A percentile compares a stretch with the other conserved stretches of the same genome.
Evolutionary conservation across 768 basidiomycete genomes (phyloP).

Genomic region (Leccinellum rugosiceps): DNA sequence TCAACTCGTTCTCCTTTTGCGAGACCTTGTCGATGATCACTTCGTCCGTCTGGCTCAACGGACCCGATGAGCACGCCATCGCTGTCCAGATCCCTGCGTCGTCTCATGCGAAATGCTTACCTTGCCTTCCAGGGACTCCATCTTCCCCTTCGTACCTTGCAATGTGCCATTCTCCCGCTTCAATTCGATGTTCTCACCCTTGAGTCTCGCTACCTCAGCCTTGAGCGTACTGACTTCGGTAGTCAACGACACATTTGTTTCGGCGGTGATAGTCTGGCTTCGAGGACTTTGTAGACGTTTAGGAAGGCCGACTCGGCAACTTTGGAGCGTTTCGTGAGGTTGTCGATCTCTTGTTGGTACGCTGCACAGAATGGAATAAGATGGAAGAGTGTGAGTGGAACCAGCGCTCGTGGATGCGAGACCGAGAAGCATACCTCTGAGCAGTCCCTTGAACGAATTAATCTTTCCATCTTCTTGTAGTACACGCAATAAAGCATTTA

Average conservation of each 20-base stretch:
- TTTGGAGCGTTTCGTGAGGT: constrained; percentile 89
- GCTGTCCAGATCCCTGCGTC: not conserved
- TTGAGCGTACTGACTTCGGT: constrained; percentile 79
- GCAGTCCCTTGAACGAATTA: constrained; percentile 80
- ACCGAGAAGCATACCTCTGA: constrained; percentile 60
- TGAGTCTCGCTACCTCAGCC: constrained; percentile 64
- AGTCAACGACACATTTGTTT: constrained; percentile 21
- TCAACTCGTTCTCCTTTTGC: constrained; percentile 94
- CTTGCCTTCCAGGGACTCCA: constrained; percentile 81
- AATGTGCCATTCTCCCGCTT: constrained; percentile 64
- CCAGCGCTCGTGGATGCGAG: not conserved
- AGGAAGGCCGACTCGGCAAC: constrained; percentile 92
- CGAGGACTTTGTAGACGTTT: constrained; percentile 94
- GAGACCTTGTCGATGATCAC: constrained; percentile 84
- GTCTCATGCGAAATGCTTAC: constrained; percentile 35
- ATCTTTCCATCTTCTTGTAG: constrained; percentile 95
- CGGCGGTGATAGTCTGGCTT: constrained; percentile 91
- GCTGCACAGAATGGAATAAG: constrained; percentile 41
- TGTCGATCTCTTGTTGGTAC: constrained; percentile 96
- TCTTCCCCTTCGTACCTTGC: constrained; percentile 71
- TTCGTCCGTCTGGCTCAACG: constrained; percentile 81
- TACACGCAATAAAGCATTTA: no score
- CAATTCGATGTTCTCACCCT: constrained; percentile 81
- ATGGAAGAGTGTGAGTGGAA: not conserved
- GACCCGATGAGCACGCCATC: not conserved